These are phyloP conservation scores for Knufia fluminis DNA, from an alignment of 2,329 filamentous ascomycete genomes.

Conservation along the genomic window DNA sequence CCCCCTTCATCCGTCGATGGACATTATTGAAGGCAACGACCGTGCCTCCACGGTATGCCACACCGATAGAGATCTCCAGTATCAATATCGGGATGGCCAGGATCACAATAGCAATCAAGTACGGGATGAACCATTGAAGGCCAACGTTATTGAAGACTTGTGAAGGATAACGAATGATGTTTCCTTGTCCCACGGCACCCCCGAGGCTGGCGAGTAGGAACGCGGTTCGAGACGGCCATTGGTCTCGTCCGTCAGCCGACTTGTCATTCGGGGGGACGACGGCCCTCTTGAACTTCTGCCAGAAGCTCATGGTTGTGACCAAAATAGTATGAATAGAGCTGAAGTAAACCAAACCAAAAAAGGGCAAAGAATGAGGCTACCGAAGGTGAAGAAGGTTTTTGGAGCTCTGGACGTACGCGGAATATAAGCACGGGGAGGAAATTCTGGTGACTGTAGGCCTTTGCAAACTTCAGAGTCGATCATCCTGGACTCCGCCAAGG, in stretches of 20 bases:
- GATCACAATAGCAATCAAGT: conserved; percentile 46
- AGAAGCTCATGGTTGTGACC: too few species aligned
- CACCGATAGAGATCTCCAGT: conserved; percentile 44
- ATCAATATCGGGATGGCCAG: conserved; percentile 49
- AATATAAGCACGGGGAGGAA: too few species aligned
- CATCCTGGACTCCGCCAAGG: too few species aligned
- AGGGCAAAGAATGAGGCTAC: too few species aligned
- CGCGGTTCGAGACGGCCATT: conserved; percentile 45
- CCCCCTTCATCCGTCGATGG: conserved; percentile 44
- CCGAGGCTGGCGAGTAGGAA: conserved; percentile 50
- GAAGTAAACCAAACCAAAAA: too few species aligned
- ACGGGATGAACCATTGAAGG: conserved; percentile 53
- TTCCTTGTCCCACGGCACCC: conserved; percentile 47
- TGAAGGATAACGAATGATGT: conserved; percentile 48
- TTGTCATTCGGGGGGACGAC: conserved; percentile 26
- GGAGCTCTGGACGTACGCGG: too few species aligned
- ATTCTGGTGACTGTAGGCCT: too few species aligned
- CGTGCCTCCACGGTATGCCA: conserved; percentile 48
- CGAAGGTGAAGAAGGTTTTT: too few species aligned
- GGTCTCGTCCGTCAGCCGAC: conserved; percentile 37
- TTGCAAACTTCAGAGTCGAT: too few species aligned
- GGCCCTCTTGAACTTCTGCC: too few species aligned
- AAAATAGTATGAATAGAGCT: too few species aligned
- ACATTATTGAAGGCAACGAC: conserved; percentile 49
- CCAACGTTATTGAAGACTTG: conserved; percentile 53